Conservation (phyloP, 768 basidiomycete genomes). For the Russula earlei region DNA sequence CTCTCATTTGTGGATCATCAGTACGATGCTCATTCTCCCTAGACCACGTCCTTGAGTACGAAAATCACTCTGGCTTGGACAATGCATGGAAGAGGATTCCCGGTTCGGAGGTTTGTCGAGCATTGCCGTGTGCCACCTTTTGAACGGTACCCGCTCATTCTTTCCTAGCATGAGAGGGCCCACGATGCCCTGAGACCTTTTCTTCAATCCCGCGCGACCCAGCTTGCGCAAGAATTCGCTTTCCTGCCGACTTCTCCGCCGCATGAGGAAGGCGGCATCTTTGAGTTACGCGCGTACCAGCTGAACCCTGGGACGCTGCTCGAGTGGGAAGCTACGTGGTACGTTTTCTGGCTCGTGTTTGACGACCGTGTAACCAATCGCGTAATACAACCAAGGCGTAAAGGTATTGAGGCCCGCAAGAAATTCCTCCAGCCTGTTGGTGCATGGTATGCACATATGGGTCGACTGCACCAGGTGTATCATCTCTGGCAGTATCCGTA, state of each 20-base stretch:
- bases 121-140: neutral
- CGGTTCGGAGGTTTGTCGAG: constrained; percentile 49
- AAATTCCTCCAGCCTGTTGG: constrained; percentile 80
- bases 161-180: constrained; percentile 48
- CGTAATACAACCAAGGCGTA: constrained; percentile 56
- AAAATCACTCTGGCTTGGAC: constrained; percentile 87
- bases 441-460: constrained; percentile 88
- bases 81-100: constrained; percentile 55
- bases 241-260: constrained; percentile 91
- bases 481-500: constrained; percentile 98
- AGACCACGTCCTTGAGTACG: constrained; percentile 83
- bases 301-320: constrained; percentile 82
- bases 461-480: constrained; percentile 79
- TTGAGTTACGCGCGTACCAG: constrained; percentile 86
- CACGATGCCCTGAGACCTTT: constrained; percentile 72
- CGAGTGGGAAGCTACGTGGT: constrained; percentile 96
- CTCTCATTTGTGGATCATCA: neutral
- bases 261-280: constrained; percentile 78
- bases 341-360: constrained; percentile 15
- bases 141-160: neutral
- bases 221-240: constrained; percentile 89
- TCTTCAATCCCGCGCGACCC: constrained; percentile 59
- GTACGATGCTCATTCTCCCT: constrained; percentile 1
- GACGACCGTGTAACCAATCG: neutral
- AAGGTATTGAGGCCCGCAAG: constrained; percentile 87